Evolutionary conservation across 345 rosid species (phyloP).

Genomic region (Lepidium sativum): DNA sequence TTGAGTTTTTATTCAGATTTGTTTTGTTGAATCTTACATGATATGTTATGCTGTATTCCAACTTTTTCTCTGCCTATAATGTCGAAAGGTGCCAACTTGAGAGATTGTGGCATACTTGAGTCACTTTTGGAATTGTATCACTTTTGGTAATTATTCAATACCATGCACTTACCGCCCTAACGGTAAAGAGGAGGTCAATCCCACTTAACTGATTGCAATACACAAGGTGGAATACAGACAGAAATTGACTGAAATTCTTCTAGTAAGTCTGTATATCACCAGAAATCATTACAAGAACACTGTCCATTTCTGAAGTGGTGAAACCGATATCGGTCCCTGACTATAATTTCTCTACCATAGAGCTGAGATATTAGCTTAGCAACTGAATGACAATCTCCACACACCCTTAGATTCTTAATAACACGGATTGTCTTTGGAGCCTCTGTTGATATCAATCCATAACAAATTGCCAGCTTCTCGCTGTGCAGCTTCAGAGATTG

Average conservation of each 20-base stretch:
- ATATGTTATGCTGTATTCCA: not conserved
- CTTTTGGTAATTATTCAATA: not conserved
- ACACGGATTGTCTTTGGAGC: slow-evolving; percentile 45
- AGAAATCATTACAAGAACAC: slow-evolving; percentile 65
- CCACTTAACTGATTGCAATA: not conserved
- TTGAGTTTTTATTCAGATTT: not conserved
- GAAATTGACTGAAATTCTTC: not conserved
- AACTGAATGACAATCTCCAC: slow-evolving; percentile 59
- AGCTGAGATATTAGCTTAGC: slow-evolving; percentile 55
- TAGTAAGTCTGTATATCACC: slow-evolving; percentile 28
- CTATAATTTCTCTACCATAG: slow-evolving; percentile 46
- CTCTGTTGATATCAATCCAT: slow-evolving; percentile 43
- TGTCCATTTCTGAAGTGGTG: slow-evolving; percentile 57
- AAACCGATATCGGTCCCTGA: slow-evolving; percentile 56
- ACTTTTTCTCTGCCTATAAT: not conserved
- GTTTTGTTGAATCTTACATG: not conserved
- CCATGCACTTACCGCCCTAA: not conserved
- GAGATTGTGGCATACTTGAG: not conserved
- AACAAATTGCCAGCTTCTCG: slow-evolving; percentile 63
- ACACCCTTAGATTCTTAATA: slow-evolving; percentile 62
- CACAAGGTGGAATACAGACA: not conserved
- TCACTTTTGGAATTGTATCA: not conserved
- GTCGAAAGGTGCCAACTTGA: not conserved
- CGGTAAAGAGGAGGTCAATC: not conserved
- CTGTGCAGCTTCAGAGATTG: slow-evolving; percentile 56